Conservation (phyloP, 208 protist species). For the Strigomonas culicis region DNA sequence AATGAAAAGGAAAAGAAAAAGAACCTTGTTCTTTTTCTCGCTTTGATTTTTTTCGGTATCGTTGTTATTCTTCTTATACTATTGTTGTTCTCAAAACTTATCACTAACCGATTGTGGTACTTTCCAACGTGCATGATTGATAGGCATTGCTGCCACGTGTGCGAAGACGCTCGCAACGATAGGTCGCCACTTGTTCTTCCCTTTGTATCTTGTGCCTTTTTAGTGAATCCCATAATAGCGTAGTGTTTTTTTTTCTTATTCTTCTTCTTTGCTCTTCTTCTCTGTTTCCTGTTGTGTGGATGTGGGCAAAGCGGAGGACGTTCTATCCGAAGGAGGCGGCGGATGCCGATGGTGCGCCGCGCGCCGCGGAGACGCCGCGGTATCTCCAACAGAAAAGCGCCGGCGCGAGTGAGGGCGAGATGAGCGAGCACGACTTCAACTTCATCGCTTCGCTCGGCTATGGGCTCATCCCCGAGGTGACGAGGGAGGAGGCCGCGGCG, state of each 20-base stretch:
- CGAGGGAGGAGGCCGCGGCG: slow-evolving; percentile 15
- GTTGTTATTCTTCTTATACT: too few relatives aligned
- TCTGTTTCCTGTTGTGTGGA: slow-evolving; percentile 4
- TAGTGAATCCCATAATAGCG: neutral
- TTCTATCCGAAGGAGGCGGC: slow-evolving; percentile 14
- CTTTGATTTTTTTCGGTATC: too few relatives aligned
- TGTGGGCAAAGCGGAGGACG: slow-evolving; percentile 36
- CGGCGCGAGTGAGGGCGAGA: neutral
- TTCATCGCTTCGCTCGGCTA: slow-evolving; percentile 52
- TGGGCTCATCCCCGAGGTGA: slow-evolving; percentile 39
- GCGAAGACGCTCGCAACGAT: too few relatives aligned
- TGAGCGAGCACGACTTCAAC: slow-evolving; percentile 34
- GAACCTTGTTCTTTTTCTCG: too few relatives aligned
- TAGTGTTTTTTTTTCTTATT: neutral
- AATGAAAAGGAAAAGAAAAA: slow-evolving; percentile 8
- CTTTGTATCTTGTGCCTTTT: too few relatives aligned
- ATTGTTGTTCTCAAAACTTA: too few relatives aligned
- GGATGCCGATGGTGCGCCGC: slow-evolving; percentile 7
- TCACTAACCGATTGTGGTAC: too few relatives aligned
- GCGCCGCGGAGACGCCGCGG: slow-evolving; percentile 17
- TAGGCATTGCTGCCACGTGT: too few relatives aligned
- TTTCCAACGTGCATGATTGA: too few relatives aligned
- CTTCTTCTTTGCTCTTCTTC: neutral
- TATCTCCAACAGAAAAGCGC: slow-evolving; percentile 10
- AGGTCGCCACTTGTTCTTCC: too few relatives aligned